Conservation (phyloP, 129 eudicot genomes). For the Centrapalus pauciflorus region DNA sequence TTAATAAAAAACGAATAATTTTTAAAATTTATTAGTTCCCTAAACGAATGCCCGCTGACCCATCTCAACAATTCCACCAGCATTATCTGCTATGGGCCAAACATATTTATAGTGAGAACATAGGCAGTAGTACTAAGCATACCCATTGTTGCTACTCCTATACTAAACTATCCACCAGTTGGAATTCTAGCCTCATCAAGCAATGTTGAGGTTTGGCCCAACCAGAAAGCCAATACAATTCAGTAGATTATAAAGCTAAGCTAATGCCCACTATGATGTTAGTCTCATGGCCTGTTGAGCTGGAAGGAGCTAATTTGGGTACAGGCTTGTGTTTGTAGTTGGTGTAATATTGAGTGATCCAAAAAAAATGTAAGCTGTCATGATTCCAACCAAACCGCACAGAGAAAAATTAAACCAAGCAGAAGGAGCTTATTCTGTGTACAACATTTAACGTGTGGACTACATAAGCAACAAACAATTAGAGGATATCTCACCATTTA, state of each 20-base stretch:
- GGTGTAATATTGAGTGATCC: conserved; percentile 70
- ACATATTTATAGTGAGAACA: conserved; percentile 78
- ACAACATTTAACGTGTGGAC: conserved; percentile 78
- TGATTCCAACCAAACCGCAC: too few relatives aligned
- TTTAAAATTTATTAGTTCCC: too few relatives aligned
- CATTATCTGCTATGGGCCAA: conserved; percentile 89
- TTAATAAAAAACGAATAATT: too few relatives aligned
- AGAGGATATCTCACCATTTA: not conserved
- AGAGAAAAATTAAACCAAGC: too few relatives aligned
- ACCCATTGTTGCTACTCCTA: too few relatives aligned
- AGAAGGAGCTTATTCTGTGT: too few relatives aligned
- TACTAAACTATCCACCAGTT: too few relatives aligned
- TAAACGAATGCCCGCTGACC: conserved; percentile 80
- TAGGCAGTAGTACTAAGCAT: too few relatives aligned
- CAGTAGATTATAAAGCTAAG: conserved; percentile 70
- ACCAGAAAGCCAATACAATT: conserved; percentile 62
- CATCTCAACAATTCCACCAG: conserved; percentile 88
- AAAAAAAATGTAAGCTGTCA: too few relatives aligned
- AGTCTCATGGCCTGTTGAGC: conserved; percentile 79
- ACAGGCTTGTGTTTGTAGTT: conserved; percentile 79
- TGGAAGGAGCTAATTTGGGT: conserved; percentile 57
- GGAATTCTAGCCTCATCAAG: too few relatives aligned
- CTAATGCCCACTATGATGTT: conserved; percentile 77
- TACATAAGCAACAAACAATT: conserved; percentile 23
- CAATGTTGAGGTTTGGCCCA: too few relatives aligned